phyloP scores from a whole-genome alignment of 2,329 filamentous ascomycete species.

The Botryotinia globosa region DNA sequence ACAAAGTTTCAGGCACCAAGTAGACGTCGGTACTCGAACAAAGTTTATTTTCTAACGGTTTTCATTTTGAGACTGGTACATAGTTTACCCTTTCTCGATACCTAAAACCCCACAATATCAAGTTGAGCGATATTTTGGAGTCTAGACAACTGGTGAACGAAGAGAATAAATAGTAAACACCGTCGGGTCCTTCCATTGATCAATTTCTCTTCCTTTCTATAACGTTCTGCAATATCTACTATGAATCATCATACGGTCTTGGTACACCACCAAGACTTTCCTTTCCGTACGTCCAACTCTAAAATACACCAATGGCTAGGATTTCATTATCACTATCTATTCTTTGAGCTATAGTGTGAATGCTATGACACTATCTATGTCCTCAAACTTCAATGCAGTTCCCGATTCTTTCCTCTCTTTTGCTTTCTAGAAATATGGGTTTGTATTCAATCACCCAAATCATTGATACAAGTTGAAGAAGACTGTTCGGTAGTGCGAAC shows the following conservation, averaged over 20 bases:
- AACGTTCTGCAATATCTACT: background rate
- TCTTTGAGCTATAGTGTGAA: background rate
- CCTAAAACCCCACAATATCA: background rate
- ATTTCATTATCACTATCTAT: background rate
- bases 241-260: background rate
- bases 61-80: background rate
- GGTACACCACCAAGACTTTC: background rate
- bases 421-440: background rate
- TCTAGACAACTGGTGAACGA: background rate
- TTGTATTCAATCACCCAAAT: background rate
- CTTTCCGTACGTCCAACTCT: background rate
- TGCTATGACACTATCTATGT: background rate
- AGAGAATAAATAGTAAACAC: background rate
- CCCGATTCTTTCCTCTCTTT: background rate
- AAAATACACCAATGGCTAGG: background rate
- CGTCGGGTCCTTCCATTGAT: background rate
- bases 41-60: background rate
- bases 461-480: background rate
- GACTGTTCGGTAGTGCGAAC: background rate
- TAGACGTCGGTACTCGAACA: background rate
- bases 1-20: background rate
- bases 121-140: background rate
- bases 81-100: background rate
- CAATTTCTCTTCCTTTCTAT: background rate
- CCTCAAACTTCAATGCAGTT: background rate